Evolutionary conservation across 768 basidiomycete genomes (phyloP).

Genomic region (Cyathus striatus): DNA sequence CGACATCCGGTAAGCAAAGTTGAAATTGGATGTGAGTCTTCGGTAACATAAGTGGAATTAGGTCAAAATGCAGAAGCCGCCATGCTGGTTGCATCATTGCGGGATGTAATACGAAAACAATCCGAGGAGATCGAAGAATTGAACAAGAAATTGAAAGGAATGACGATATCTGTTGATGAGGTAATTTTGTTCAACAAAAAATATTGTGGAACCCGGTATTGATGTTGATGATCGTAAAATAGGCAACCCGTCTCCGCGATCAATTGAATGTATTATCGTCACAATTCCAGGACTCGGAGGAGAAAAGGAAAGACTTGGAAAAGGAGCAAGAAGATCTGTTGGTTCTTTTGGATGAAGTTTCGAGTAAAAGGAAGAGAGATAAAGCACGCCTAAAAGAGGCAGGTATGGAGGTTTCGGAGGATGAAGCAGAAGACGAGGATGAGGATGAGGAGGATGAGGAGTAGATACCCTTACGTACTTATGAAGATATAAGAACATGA

Average conservation of each 20-base stretch:
- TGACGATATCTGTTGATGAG: conserved; percentile 11
- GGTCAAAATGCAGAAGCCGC: conserved; percentile 72
- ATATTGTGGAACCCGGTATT: too few species aligned
- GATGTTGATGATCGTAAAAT: too few species aligned
- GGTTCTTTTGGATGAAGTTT: conserved; percentile 89
- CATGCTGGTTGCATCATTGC: conserved; percentile 78
- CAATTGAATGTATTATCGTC: conserved; percentile 42
- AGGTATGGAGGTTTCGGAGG: conserved; percentile 88
- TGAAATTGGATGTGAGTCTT: conserved; percentile 1
- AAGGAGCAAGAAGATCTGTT: conserved; percentile 97
- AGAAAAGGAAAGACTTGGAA: conserved; percentile 76
- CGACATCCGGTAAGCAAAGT: conserved; percentile 47
- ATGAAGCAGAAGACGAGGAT: too few species aligned
- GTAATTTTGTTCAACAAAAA: conserved; percentile 7
- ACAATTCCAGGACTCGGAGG: conserved; percentile 48
- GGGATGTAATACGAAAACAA: conserved; percentile 79
- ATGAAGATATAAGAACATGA: conserved; percentile 28
- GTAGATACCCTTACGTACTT: conserved; percentile 60
- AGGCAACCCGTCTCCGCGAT: conserved; percentile 42
- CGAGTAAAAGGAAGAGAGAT: conserved; percentile 77
- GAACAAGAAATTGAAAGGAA: conserved; percentile 50
- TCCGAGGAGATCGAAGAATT: conserved; percentile 73
- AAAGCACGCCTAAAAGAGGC: conserved; percentile 71
- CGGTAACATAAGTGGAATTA: conserved; percentile 16
- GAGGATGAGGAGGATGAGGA: too few species aligned